A percentile compares a stretch with the other conserved stretches of the same genome.
These are phyloP conservation scores for Hericium alpestre DNA, from an alignment of 768 basidiomycete species.

Conservation along the genomic window DNA sequence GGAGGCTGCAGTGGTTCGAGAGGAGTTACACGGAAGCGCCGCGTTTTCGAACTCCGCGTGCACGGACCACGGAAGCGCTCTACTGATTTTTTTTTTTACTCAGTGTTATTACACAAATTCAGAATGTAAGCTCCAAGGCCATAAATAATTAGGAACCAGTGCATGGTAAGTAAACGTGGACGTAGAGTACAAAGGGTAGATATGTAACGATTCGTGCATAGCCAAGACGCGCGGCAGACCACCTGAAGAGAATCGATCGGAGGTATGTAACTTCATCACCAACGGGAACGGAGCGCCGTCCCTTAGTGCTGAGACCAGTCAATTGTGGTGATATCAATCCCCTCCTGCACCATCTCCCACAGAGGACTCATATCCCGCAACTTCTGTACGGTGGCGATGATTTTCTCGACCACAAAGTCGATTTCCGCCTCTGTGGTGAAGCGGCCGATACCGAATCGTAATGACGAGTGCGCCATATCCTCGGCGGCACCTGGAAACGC, in stretches of 20 bases:
- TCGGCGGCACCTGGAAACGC: conserved; percentile 69
- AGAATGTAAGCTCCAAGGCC: background rate
- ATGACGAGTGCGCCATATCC: conserved; percentile 97
- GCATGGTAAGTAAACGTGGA: background rate
- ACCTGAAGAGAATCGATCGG: too few species aligned
- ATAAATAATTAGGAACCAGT: background rate
- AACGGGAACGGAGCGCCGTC: too few species aligned
- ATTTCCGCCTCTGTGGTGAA: conserved; percentile 97
- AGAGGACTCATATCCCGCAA: conserved; percentile 95
- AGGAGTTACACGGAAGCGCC: background rate
- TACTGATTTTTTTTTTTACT: background rate
- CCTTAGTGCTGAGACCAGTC: conserved; percentile 74
- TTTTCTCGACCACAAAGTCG: conserved; percentile 85
- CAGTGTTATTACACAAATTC: too few species aligned
- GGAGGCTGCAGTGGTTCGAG: background rate
- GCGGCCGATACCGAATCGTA: conserved; percentile 94
- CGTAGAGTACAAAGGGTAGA: background rate
- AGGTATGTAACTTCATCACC: too few species aligned
- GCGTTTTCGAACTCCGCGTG: background rate
- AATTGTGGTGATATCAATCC: conserved; percentile 90
- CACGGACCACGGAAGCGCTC: conserved; percentile 1
- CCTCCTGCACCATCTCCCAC: conserved; percentile 99
- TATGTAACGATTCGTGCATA: background rate
- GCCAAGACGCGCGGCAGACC: background rate
- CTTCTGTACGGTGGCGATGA: conserved; percentile 75